Conservation (phyloP, 2,329 filamentous ascomycete genomes). For the Chrysosporium queenslandicum region DNA sequence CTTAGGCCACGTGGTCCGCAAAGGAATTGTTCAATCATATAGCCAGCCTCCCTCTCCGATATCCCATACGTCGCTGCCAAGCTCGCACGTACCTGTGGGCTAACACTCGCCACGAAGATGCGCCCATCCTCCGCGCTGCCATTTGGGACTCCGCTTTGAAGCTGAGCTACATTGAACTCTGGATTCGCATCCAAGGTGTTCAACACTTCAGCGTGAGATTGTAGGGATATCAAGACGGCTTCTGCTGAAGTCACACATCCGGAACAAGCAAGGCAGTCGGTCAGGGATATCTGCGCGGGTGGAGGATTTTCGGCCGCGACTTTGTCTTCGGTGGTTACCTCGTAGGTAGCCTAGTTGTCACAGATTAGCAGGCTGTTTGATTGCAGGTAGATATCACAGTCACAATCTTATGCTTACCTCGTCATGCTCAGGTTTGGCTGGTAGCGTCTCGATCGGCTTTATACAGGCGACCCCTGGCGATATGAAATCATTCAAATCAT, state of each 20-base stretch:
- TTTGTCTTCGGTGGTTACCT: conserved; percentile 90
- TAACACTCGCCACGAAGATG: conserved; percentile 85
- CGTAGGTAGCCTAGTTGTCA: conserved; percentile 43
- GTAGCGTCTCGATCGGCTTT: conserved; percentile 89
- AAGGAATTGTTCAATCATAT: conserved; percentile 75
- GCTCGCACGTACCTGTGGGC: conserved; percentile 81
- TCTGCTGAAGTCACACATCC: conserved; percentile 96
- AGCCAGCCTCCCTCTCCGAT: conserved; percentile 61
- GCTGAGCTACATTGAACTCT: conserved; percentile 40
- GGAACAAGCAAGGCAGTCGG: conserved; percentile 93
- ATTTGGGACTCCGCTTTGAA: conserved; percentile 49
- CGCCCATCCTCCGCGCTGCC: conserved; percentile 43
- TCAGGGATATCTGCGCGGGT: conserved; percentile 86
- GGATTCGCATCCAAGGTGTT: conserved; percentile 60
- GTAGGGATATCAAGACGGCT: conserved; percentile 87
- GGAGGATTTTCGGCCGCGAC: conserved; percentile 48
- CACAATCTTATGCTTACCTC: conserved; percentile 31
- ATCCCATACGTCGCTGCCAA: conserved; percentile 74
- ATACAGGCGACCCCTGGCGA: conserved; percentile 95
- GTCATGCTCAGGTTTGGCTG: conserved; percentile 46
- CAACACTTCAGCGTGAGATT: conserved; percentile 87
- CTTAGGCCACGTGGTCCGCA: conserved; percentile 59
- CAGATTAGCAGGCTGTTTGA: not conserved
- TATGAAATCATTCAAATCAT: conserved; percentile 98
- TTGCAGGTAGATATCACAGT: not conserved